Evolutionary conservation across 805 yeast species (phyloP), one percentile per base, ranked within the genome.

Genomic region (Priceomyces haplophilus): DNA sequence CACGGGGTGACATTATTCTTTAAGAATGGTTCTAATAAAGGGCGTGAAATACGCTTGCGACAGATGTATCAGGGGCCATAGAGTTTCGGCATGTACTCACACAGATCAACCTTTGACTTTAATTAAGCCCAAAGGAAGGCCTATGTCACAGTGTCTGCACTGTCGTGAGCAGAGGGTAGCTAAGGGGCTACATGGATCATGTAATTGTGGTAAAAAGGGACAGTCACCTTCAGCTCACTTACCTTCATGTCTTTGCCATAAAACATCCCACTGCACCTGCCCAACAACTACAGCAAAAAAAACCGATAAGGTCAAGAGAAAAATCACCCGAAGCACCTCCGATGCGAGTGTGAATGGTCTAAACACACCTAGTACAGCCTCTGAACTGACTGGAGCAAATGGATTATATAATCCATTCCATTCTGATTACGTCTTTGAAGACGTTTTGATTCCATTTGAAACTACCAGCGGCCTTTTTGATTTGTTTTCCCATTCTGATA

Each of bases 41-140:
- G 98, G 97, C 30, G 83, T 87, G 50, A 91, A 93, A 60, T 91
- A 89, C 64, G 98, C 99, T 45, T 91, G 99, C 62, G 96, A 89
- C 53, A 72, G 97, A 46, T 91, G 99, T 64, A 90, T 93, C 38
- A 76, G 99, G 47, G 99, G 99, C 34, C 99, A 93, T 59, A 73
- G 99, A 41, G 99, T 91, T 36, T 86, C 97, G 1, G 81, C 95
- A 2, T 93, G 99, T 64, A 82, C 84, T 35, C 99, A 93, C 61
- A 80, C 90, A 0, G 96, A 93, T 52, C 88, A 87, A 56, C 95
- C 95, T 3, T 69, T 93, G 52, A 83, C 86, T 59, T 85, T 85
- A 86, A 91, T 93, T 61, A 93, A 93, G 59, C 97, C 96, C 13
- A 93, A 93, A 59, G 99, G 99, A 3, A 73, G 99, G 43, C 99